Evolutionary conservation across 1,284 basidiomycete genomes (phyloP), one percentile per base, ranked within the genome.

Genomic region (Fomitopsis schrenkii): DNA sequence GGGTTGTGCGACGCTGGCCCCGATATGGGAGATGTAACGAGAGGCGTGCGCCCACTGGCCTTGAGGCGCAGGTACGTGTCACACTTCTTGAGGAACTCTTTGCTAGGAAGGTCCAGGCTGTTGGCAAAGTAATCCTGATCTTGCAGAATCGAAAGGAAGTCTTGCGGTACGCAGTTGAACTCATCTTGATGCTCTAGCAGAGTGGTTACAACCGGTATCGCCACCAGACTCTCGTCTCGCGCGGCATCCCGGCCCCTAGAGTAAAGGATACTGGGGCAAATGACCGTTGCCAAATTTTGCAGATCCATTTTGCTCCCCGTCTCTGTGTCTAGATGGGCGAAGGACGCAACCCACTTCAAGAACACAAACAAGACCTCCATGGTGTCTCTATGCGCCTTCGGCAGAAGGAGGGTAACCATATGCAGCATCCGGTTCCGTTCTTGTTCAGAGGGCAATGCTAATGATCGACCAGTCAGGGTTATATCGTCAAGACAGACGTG

Each of bases 241-340:
- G 93, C 87, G 2, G 94, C 90, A 72, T 98, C 94, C 63, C 88
- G 85, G 41, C 91, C 90, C 64, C 94, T 88, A 38, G 95, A 90
- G 67, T 90, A 88, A 59, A 99, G 84, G 67, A 99, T 97, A 70
- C 94, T 98, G 7, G 97, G 97, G 68, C 93, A 93, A 67, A 99
- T 95, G 73, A 99, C 97, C 14, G 95, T 98, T n/a, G 97, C 95
- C 65, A 99, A 82, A 73, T 99, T 99, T 40, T 85, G 85, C 56
- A 98, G 80, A 75, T 99, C 97, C 97, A 99, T 99, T 79, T 97
- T 97, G 79, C 93, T 96, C 42, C 97, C 97, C 0, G 97, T 98
- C 74, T 97, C 95, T 71, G 97, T 96, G 72, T 99, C 97, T 77
- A 97, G 87, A 76, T 99, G 96, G 52, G 97, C 95, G 75, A 99